Conservation (phyloP, 441 rosid genomes). For the Theobroma grandiflorum region DNA sequence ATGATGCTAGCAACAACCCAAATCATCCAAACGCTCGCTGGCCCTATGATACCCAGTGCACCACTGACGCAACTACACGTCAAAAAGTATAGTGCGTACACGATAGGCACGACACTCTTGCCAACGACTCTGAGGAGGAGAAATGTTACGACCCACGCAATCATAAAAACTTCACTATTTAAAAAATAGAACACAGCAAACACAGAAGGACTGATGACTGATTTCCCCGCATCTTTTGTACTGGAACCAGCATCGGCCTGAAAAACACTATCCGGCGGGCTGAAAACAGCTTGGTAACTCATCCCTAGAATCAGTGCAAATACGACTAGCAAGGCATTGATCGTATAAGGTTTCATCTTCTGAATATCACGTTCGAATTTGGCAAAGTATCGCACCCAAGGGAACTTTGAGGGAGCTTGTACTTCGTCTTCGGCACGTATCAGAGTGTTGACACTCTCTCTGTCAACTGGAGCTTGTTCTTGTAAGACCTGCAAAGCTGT, state of each 20-base stretch:
- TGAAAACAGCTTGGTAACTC: slow-evolving; percentile 37
- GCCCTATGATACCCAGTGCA: not conserved
- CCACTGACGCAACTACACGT: not conserved
- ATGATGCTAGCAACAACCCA: too few relatives aligned
- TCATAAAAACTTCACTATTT: not conserved
- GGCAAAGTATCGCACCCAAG: accelerated
- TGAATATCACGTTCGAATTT: not conserved
- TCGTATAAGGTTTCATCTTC: slow-evolving; percentile 23
- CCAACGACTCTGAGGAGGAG: not conserved
- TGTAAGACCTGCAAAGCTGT: not conserved
- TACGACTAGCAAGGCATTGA: slow-evolving; percentile 39
- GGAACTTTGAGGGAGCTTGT: not conserved
- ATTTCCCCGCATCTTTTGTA: not conserved
- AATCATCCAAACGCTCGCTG: too few relatives aligned
- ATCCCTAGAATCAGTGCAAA: slow-evolving; percentile 35
- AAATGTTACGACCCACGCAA: not conserved
- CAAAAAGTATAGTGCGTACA: not conserved
- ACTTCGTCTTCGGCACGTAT: not conserved
- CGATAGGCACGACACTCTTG: not conserved
- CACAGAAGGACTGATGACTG: not conserved
- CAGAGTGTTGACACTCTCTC: not conserved
- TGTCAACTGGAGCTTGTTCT: not conserved
- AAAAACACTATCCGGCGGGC: slow-evolving; percentile 36
- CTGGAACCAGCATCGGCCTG: slow-evolving; percentile 1
- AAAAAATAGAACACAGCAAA: not conserved